A percentile compares a stretch with the other conserved stretches of the same genome.
These are phyloP conservation scores for Penicillium sp. DNA, from an alignment of 2,329 filamentous ascomycete species.

Conservation along the genomic window DNA sequence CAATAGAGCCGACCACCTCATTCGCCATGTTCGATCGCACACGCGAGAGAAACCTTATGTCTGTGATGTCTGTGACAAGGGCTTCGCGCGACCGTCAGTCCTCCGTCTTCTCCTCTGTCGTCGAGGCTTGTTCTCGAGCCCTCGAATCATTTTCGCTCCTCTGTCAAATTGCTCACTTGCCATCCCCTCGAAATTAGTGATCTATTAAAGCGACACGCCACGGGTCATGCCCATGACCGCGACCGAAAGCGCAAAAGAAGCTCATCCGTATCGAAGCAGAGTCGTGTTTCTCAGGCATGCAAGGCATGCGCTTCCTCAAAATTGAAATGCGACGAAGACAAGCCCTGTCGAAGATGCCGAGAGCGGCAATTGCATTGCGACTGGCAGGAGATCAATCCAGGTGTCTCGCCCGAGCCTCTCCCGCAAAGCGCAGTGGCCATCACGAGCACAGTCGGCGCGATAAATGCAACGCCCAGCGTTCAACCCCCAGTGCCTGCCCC, in stretches of 20 bases:
- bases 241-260: constrained; percentile 27
- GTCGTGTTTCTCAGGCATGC: constrained; percentile 46
- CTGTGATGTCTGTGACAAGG: constrained; percentile 29
- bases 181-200: constrained; percentile 26
- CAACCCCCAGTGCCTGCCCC: background rate
- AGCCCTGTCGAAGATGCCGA: constrained; percentile 48
- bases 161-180: background rate
- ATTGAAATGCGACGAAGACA: constrained; percentile 50
- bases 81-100: constrained; percentile 28
- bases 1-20: constrained; percentile 49
- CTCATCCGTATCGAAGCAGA: constrained; percentile 18
- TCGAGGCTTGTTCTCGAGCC: background rate
- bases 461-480: background rate
- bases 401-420: constrained; percentile 14
- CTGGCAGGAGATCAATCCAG: constrained; percentile 19
- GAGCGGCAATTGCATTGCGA: constrained; percentile 45
- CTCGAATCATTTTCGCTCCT: background rate
- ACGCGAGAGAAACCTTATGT: constrained; percentile 30
- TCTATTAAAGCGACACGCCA: constrained; percentile 47
- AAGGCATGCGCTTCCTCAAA: constrained; percentile 48
- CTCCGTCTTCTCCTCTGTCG: no score
- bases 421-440: constrained; percentile 8
- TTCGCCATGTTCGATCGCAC: constrained; percentile 47
- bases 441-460: background rate
- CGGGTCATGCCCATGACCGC: constrained; percentile 31